Evolutionary conservation across 192 early-diverging fungal genomes (phyloP).

Genomic region (Backusella circina): DNA sequence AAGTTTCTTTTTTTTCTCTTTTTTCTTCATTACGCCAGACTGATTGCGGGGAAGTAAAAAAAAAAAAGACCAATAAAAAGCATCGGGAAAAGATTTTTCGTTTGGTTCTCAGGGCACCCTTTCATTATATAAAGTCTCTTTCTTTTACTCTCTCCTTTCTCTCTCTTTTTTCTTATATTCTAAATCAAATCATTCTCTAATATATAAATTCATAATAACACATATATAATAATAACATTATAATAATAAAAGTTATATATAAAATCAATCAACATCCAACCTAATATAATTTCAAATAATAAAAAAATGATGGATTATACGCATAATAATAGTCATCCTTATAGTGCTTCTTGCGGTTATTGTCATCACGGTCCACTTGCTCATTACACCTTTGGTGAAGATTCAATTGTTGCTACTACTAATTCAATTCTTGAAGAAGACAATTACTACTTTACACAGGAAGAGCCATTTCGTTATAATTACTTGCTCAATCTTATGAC

Average conservation of each 20-base stretch:
- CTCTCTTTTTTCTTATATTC: neutral
- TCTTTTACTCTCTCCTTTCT: neutral
- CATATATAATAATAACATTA: neutral
- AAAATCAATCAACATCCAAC: neutral
- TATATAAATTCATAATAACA: neutral
- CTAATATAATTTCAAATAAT: neutral
- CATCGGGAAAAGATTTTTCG: neutral
- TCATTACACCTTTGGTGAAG: conserved; percentile 13
- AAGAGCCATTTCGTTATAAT: conserved; percentile 22
- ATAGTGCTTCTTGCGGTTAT: conserved; percentile 1
- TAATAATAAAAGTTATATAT: neutral
- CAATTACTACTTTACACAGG: neutral
- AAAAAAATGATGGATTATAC: conserved; percentile 2
- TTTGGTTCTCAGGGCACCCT: neutral
- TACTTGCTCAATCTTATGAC: conserved; percentile 34
- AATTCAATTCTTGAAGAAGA: neutral
- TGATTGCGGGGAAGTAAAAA: neutral
- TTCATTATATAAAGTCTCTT: neutral
- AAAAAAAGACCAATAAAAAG: neutral
- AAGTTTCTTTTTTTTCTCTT: neutral
- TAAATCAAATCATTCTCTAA: no score
- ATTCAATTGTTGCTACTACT: neutral
- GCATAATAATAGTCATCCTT: neutral
- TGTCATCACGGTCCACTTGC: conserved; percentile 6
- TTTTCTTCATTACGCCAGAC: neutral